Percentiles rank a stretch among this genome's conserved stretches.
These are phyloP conservation scores for Penicillium alfredii DNA, from an alignment of 495 filamentous ascomycete genomes.

Conservation along the genomic window DNA sequence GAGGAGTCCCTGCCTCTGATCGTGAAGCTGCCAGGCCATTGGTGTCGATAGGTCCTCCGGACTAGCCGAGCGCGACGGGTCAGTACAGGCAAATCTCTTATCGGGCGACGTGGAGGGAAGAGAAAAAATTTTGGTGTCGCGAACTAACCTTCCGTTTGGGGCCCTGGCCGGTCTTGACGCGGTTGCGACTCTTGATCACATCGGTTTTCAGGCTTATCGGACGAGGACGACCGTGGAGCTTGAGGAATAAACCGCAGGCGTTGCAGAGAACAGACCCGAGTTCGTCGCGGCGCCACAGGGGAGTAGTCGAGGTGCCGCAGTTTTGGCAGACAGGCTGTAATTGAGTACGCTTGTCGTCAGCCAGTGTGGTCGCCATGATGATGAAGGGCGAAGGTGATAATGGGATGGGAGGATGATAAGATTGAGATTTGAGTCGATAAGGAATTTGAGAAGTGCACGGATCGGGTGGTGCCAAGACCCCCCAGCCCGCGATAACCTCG, in stretches of 20 bases:
- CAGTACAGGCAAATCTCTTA: conserved; percentile 33
- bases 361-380: conserved; percentile 52
- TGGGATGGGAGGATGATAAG: conserved; percentile 40
- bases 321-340: conserved; percentile 96
- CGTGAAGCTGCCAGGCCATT: conserved; percentile 53
- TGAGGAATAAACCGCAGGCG: conserved; percentile 94
- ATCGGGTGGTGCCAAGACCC: conserved; percentile 36
- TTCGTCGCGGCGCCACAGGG: conserved; percentile 96
- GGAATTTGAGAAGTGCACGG: conserved; percentile 28
- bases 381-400: conserved; percentile 9
- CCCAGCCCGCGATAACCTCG: conserved; percentile 16
- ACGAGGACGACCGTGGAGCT: conserved; percentile 87
- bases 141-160: conserved; percentile 80
- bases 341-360: conserved; percentile 53
- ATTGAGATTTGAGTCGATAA: conserved; percentile 49
- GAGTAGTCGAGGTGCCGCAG: conserved; percentile 91
- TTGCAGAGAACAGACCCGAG: conserved; percentile 97
- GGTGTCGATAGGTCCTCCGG: conserved; percentile 44
- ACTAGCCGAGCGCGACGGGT: conserved; percentile 30
- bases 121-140: conserved; percentile 25
- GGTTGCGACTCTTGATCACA: conserved; percentile 98
- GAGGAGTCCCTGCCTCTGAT: conserved; percentile 51
- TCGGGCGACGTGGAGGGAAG: conserved; percentile 4
- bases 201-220: conserved; percentile 98
- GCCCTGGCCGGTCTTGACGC: conserved; percentile 86